These are phyloP conservation scores for Trichaptum fuscoviolaceum DNA, from an alignment of 768 basidiomycete species.

Conservation along the genomic window DNA sequence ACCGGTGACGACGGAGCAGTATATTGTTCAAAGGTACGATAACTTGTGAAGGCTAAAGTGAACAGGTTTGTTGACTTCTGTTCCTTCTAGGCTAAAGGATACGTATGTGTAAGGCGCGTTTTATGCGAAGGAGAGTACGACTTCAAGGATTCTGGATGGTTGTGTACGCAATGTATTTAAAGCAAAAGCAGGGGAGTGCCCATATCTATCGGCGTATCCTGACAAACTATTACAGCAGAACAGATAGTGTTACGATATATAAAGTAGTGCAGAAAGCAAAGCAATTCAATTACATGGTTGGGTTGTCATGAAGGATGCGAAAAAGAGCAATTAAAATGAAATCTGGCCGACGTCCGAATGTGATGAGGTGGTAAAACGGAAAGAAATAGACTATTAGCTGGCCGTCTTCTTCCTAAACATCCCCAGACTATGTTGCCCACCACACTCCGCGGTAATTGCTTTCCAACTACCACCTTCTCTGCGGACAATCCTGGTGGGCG, in stretches of 20 bases:
- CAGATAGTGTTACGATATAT: slow-evolving; percentile 1
- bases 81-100: neutral
- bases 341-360: neutral
- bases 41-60: slow-evolving; percentile 40
- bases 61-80: neutral
- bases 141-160: neutral
- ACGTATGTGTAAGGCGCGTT: neutral
- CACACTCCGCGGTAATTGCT: slow-evolving; percentile 61
- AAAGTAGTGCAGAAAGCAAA: slow-evolving; percentile 1
- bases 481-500: slow-evolving; percentile 63
- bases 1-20: slow-evolving; percentile 67
- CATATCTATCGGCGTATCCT: neutral
- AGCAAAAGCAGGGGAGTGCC: neutral
- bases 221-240: neutral
- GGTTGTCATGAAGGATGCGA: neutral
- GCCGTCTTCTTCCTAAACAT: slow-evolving; percentile 56
- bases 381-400: neutral
- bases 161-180: neutral
- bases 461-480: slow-evolving; percentile 69
- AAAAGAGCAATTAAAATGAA: neutral
- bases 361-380: no score
- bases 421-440: slow-evolving; percentile 74
- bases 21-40: slow-evolving; percentile 67
- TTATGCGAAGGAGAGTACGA: neutral
- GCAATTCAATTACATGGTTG: neutral